Percentiles rank a stretch among this genome's conserved stretches.
Evolutionary conservation across 768 basidiomycete species (phyloP).

Genomic region (Kwoniella dendrophila): DNA sequence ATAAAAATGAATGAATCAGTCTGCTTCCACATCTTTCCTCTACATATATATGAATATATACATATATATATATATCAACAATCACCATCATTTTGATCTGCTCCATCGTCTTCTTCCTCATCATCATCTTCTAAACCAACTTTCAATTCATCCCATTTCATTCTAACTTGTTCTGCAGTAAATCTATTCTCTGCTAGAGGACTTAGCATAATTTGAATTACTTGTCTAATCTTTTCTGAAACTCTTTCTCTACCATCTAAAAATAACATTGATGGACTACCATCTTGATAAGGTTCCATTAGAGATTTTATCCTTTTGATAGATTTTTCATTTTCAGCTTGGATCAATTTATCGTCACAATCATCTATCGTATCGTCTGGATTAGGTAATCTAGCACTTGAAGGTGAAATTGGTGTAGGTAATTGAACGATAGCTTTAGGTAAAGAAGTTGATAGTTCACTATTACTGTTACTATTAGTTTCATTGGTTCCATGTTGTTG

Average conservation of each 20-base stretch:
- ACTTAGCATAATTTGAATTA: conserved; percentile 37
- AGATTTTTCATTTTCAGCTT: neutral
- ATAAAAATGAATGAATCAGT: no score
- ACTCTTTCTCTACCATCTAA: conserved; percentile 38
- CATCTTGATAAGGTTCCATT: conserved; percentile 33
- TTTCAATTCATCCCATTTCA: conserved; percentile 20
- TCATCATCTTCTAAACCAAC: conserved; percentile 11
- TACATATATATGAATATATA: no score
- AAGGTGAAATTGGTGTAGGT: conserved; percentile 15
- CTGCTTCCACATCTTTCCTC: no score
- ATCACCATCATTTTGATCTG: neutral
- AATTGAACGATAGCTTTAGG: conserved; percentile 2
- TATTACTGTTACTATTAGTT: neutral
- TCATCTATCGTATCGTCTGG: neutral
- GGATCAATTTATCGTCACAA: neutral
- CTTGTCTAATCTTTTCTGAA: conserved; percentile 21
- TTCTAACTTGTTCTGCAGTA: conserved; percentile 25
- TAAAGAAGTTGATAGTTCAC: neutral
- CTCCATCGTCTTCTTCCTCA: conserved; percentile 1
- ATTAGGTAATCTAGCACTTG: neutral
- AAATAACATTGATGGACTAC: conserved; percentile 35
- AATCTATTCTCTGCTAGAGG: conserved; percentile 30
- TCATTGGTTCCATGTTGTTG: neutral
- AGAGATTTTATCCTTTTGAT: neutral
- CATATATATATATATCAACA: no score